These are phyloP conservation scores for Skeletonema marinoi DNA, from an alignment of 108 stramenopile genomes.

Conservation along the genomic window DNA sequence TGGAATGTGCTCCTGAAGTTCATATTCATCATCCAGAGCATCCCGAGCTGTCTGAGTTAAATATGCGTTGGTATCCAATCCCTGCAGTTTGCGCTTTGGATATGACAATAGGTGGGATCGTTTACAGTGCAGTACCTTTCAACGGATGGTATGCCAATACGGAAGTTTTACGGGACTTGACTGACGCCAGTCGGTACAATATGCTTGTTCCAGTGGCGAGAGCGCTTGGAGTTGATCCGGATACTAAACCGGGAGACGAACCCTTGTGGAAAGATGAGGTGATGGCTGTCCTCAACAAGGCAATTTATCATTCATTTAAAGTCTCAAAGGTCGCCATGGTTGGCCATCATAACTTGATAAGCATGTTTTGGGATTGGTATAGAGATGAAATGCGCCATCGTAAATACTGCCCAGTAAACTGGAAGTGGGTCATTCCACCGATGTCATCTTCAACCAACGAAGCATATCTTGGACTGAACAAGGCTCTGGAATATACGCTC, in stretches of 20 bases:
- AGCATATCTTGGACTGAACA: slow-evolving; percentile 22
- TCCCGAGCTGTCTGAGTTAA: slow-evolving; percentile 5
- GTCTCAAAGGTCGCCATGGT: slow-evolving; percentile 22
- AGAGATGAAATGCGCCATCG: slow-evolving; percentile 11
- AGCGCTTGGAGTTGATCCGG: slow-evolving; percentile 14
- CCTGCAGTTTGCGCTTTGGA: slow-evolving; percentile 31
- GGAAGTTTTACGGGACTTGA: slow-evolving; percentile 36
- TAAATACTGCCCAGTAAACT: slow-evolving; percentile 25
- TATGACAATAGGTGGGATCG: slow-evolving; percentile 32
- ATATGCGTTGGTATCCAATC: slow-evolving; percentile 12
- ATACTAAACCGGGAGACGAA: slow-evolving; percentile 8
- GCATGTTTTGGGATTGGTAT: slow-evolving; percentile 38
- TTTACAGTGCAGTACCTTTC: slow-evolving; percentile 40
- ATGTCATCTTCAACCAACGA: slow-evolving; percentile 18
- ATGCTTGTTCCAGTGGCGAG: slow-evolving; percentile 16
- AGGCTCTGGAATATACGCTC: slow-evolving; percentile 29
- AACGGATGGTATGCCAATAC: slow-evolving; percentile 49
- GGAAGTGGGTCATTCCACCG: slow-evolving; percentile 28
- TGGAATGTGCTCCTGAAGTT: slow-evolving; percentile 18
- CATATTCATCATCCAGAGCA: slow-evolving; percentile 18
- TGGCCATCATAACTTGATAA: slow-evolving; percentile 36
- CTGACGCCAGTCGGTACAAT: slow-evolving; percentile 28
- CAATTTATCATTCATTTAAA: slow-evolving; percentile 37
- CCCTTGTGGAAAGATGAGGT: slow-evolving; percentile 25
- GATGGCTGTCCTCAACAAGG: slow-evolving; percentile 10